A percentile compares a stretch with the other conserved stretches of the same genome.
These are phyloP conservation scores for barley (Hordeum vulgare) DNA, from an alignment of 176 grass and related monocot genomes.

Conservation along the genomic window DNA sequence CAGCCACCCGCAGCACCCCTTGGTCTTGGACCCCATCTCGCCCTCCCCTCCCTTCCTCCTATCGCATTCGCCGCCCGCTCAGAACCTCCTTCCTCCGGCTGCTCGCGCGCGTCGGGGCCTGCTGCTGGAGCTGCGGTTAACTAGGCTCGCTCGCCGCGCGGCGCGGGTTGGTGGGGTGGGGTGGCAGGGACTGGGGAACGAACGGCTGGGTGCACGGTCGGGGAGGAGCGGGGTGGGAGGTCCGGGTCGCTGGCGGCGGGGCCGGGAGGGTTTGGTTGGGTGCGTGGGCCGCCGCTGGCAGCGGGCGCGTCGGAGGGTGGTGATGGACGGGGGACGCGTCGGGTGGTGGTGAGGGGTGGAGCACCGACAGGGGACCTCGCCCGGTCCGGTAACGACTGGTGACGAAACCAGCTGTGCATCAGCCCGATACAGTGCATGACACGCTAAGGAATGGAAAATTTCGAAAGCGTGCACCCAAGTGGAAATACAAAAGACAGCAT, in stretches of 20 bases:
- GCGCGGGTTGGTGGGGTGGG: conserved; percentile 16
- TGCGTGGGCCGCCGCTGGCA: rapidly evolving
- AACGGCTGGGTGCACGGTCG: conserved; percentile 11
- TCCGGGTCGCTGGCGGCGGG: not conserved
- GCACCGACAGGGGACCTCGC: conserved; percentile 29
- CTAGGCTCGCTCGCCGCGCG: not conserved
- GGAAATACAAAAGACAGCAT: too few species aligned
- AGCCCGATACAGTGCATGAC: too few species aligned
- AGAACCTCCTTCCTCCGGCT: not conserved
- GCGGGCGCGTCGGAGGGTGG: not conserved
- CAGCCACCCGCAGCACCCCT: conserved; percentile 79
- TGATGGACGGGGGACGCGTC: not conserved
- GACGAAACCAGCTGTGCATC: not conserved
- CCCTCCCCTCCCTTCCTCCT: not conserved
- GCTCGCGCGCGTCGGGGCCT: not conserved
- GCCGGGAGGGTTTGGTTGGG: not conserved
- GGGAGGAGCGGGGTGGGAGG: not conserved
- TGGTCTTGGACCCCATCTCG: conserved; percentile 41
- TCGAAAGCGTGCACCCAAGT: too few species aligned
- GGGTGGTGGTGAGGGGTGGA: not conserved
- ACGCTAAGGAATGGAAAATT: too few species aligned
- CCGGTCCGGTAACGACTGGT: not conserved
- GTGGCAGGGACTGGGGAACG: not conserved
- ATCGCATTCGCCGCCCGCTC: conserved; percentile 16
- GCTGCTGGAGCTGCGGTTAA: not conserved